phyloP scores from a whole-genome alignment of 306 rosid species.

The Alnus glutinosa region DNA sequence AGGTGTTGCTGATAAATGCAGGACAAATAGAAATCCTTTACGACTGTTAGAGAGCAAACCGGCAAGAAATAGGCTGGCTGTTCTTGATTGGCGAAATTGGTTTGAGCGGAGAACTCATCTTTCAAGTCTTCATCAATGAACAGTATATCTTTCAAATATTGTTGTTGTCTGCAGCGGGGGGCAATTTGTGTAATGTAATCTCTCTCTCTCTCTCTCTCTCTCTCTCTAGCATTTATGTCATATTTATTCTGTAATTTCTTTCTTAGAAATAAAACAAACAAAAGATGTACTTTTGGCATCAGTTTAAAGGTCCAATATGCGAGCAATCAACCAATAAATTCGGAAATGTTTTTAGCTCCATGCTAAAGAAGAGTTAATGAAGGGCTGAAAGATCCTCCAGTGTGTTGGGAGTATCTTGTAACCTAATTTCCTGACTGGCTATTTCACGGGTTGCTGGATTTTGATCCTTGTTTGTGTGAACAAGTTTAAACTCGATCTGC shows the following conservation, averaged over 20 bases:
- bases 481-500: too few relatives aligned
- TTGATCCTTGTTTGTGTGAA: too few relatives aligned
- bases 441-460: too few relatives aligned
- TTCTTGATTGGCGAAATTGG: background rate
- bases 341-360: too few relatives aligned
- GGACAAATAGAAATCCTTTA: background rate
- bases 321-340: background rate
- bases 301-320: background rate
- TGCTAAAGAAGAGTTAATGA: too few relatives aligned
- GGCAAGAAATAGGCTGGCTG: background rate
- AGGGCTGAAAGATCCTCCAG: too few relatives aligned
- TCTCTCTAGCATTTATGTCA: conserved; percentile 36
- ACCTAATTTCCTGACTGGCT: too few relatives aligned
- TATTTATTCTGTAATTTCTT: conserved; percentile 41
- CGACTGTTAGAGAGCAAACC: background rate
- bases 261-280: conserved; percentile 41
- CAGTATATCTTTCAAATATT: conserved; percentile 23
- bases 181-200: conserved; percentile 30
- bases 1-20: background rate
- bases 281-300: conserved; percentile 10
- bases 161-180: conserved; percentile 20
- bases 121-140: conserved; percentile 26
- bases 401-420: too few relatives aligned
- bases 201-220: background rate
- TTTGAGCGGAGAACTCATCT: conserved; percentile 28